Evolutionary conservation across 768 basidiomycete species (phyloP).

Genomic region (Mrakia blollopis): DNA sequence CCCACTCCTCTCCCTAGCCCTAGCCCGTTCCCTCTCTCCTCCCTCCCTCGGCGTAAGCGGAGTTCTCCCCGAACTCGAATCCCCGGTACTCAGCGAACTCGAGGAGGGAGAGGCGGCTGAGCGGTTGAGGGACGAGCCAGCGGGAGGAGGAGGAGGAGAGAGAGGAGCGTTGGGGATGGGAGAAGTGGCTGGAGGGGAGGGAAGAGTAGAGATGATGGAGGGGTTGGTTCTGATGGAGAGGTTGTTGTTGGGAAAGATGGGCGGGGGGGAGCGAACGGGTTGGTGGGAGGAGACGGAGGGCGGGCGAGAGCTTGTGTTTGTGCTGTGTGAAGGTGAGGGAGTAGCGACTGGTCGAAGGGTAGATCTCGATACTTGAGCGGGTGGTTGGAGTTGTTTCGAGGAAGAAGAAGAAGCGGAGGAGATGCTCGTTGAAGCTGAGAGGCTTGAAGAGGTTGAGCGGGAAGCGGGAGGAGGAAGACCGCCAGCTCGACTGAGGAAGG

Average conservation of each 20-base stretch:
- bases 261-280: background rate
- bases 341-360: constrained; percentile 13
- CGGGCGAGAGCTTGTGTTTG: background rate
- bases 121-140: constrained; percentile 1
- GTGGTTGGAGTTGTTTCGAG: background rate
- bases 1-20: background rate
- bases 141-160: constrained; percentile 9
- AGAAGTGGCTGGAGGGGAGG: constrained; percentile 8
- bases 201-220: background rate
- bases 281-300: background rate
- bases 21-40: background rate
- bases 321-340: background rate
- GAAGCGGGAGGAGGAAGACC: background rate
- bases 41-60: constrained; percentile 29
- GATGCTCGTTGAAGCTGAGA: constrained; percentile 12
- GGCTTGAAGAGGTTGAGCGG: constrained; percentile 3
- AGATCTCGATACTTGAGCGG: too few relatives aligned
- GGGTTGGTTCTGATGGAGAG: background rate
- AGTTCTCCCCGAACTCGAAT: constrained; percentile 21
- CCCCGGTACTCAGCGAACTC: constrained; percentile 17
- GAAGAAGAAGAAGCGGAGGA: constrained; percentile 12
- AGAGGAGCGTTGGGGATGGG: constrained; percentile 8
- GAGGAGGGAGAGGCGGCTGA: constrained; percentile 1
- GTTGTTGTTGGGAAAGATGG: background rate
- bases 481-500: background rate